These are phyloP conservation scores for Pythium aphanidermatum DNA, from an alignment of 352 stramenopile genomes.

Conservation along the genomic window DNA sequence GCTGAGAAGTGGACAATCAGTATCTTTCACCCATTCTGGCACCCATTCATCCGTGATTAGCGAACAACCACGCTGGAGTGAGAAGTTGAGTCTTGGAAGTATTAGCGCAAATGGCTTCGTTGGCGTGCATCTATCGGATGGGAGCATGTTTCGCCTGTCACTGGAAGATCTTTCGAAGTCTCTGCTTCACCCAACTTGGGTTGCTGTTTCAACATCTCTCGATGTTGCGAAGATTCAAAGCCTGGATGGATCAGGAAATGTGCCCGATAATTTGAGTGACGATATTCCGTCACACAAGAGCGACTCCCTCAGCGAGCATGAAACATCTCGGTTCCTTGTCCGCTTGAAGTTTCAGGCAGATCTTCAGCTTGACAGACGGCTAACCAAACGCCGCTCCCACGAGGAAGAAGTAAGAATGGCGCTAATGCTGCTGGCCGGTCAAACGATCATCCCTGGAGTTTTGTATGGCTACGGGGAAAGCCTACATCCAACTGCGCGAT, in stretches of 20 bases:
- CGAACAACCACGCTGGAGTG: conserved; percentile 20
- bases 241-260: conserved; percentile 4
- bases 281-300: not conserved
- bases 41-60: not conserved
- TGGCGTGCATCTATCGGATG: conserved; percentile 21
- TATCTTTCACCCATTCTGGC: no score
- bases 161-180: conserved; percentile 28
- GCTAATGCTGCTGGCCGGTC: not conserved
- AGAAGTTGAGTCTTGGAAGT: conserved; percentile 25
- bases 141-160: conserved; percentile 25
- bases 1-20: conserved; percentile 11
- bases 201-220: conserved; percentile 12
- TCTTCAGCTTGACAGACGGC: conserved; percentile 23
- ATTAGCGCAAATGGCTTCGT: conserved; percentile 15
- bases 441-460: conserved; percentile 12
- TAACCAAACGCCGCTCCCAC: conserved; percentile 2
- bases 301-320: conserved; percentile 1
- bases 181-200: conserved; percentile 19
- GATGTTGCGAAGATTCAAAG: conserved; percentile 16
- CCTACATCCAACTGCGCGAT: not conserved
- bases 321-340: conserved; percentile 20
- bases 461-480: conserved; percentile 1
- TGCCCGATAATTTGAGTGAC: conserved; percentile 1
- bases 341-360: conserved; percentile 26
- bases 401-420: conserved; percentile 12